Evolutionary conservation across 2,329 filamentous ascomycete genomes (phyloP), one percentile per base, ranked within the genome.

Genomic region (Dactylellina leptospora): DNA sequence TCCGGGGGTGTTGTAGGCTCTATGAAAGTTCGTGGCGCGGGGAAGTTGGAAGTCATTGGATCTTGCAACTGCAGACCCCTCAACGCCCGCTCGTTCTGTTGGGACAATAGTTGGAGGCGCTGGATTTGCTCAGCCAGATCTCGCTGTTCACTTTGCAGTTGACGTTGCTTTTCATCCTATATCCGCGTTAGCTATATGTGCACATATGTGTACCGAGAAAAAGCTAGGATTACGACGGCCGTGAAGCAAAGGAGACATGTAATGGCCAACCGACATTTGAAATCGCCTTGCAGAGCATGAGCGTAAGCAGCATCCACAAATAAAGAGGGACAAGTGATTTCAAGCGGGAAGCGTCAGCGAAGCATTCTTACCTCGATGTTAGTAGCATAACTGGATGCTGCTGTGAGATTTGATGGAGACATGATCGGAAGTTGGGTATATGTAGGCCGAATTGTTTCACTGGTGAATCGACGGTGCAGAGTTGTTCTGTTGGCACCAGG

Each of bases 1-100:
- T 97, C 95, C 28, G 95, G 95, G 20, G 95, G 95, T 20, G 95
- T 99, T 1, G 95, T 97, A 13, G 95, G 95, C 81, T 97, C 93
- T 90, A 79, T 91, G 88, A 66, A 90, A 87, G 77, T 96, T 88
- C 58, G 51, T 18, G 58, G 22, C 20, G 13, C 51, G 25, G 50
- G 51, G 36, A 63, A 62, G 20, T 20, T 51, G 33, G 66, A 38
- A 8, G 30, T 53, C 16, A 40, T 33, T n/a, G 58, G 8, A 4
- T 71, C 66, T 28, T 71, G 58, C 4, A 50, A n/a, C 48, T 62
- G 51, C 25, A 71, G 40, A 9, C 66, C 58, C 40, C 66, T 58
- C 28, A 71, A 78, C 96, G 92, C 76, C 90, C 86, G 78, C 22
- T 93, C 91, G 78, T 95, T 90, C 74, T 86, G 87, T 74, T 89